Base-by-base conservation (phyloP, 495 filamentous ascomycete genomes). In the Tuber microsphaerosporum region DNA sequence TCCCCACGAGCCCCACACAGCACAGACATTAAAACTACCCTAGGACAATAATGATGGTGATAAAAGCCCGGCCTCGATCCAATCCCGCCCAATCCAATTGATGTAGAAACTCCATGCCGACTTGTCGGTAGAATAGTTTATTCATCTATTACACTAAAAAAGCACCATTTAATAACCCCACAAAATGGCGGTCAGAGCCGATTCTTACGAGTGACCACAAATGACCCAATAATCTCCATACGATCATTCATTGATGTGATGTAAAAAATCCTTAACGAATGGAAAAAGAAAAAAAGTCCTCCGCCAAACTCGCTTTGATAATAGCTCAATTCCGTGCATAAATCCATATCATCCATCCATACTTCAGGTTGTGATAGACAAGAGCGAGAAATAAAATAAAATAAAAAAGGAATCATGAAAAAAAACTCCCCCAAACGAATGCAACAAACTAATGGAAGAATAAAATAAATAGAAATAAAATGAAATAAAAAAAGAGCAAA, bases 211-310 rank as follows among this genome's bases (percentile, higher is more conserved):
- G 56, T 65, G 56, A 65, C 56, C 56, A 65, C 31, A 65, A 65
- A 65, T 65, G 56, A 65, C 56, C 56, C 56, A 65, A 65, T 65
- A 65, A 65, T 31, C 56, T 65, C 31, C 26, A 65, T 31, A 17
- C 56, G 56, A 65, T 65, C 56, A 65, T 65, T 65, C 56, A 65
- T 65, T 65, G 56, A 31, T 65, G 56, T 65, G n/a, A 65, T 31
- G 56, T 26, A 65, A 65, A 65, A 65, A 65, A 31, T 31, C 56
- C 2, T n/a, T 65, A 16, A 65, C n/a, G 56, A 65, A 65, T 17
- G 26, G 12, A 65, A 65, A 65, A 65, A 65, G 9, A 31, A 26
- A 56, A 56, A 31, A 31, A 61, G n/a, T 12, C 22, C 22, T 31
- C 12, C 56, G 14, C n/a, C 26, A 65, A 65, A 65, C 56, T 65